phyloP scores from a whole-genome alignment of 1,284 basidiomycete genomes.

The Moesziomyces parantarcticus region DNA sequence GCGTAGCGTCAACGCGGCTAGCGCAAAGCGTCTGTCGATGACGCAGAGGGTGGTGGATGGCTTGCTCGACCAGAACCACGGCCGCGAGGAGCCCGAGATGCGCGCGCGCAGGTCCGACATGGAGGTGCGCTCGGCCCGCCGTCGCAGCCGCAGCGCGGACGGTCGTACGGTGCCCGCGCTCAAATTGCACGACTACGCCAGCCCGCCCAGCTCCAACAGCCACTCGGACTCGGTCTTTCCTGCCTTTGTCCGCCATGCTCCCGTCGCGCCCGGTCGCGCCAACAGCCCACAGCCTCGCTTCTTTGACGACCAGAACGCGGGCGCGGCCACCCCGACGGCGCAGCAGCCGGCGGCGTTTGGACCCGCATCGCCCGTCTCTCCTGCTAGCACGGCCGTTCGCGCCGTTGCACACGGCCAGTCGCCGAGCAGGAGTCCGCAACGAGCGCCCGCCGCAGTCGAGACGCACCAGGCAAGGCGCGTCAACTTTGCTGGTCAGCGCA shows the following conservation, averaged over 20 bases:
- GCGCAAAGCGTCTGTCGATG: conserved; percentile 44
- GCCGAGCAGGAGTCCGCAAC: conserved; percentile 27
- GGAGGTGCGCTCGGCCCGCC: conserved; percentile 27
- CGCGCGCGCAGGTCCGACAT: conserved; percentile 31
- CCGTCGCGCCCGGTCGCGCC: conserved; percentile 13
- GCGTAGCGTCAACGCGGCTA: neutral
- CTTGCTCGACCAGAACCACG: conserved; percentile 37
- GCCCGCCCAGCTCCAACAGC: conserved; percentile 44
- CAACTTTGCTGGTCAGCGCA: conserved; percentile 46
- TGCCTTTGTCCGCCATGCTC: conserved; percentile 47
- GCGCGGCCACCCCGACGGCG: conserved; percentile 18
- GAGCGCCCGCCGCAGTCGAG: conserved; percentile 17
- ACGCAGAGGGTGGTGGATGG: conserved; percentile 47
- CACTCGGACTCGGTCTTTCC: conserved; percentile 46
- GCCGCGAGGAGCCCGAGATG: conserved; percentile 53
- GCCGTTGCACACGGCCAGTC: conserved; percentile 1
- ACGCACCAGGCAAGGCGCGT: conserved; percentile 50
- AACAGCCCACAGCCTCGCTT: conserved; percentile 34
- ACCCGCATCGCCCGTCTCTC: conserved; percentile 11
- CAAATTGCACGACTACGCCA: conserved; percentile 22
- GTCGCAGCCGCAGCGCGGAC: conserved; percentile 50
- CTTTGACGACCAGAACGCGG: conserved; percentile 23
- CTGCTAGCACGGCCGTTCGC: conserved; percentile 1
- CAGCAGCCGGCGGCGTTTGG: conserved; percentile 15
- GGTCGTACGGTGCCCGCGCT: conserved; percentile 13